These are phyloP conservation scores for Solanum virginianum DNA, from an alignment of 257 asterid genomes.

Conservation along the genomic window DNA sequence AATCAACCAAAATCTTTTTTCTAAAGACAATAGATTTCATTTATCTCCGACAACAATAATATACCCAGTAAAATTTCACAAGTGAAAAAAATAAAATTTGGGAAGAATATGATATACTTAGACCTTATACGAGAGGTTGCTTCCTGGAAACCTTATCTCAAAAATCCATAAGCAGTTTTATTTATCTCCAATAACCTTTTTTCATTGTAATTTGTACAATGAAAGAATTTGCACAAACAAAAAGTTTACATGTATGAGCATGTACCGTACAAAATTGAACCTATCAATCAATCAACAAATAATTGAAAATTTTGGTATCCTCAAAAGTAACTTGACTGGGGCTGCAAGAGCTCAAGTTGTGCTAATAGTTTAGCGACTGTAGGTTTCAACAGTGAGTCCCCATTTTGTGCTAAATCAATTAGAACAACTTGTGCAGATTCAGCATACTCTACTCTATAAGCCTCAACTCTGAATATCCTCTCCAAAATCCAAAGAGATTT, in stretches of 20 bases:
- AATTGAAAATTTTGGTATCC: not conserved
- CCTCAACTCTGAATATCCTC: constrained; percentile 44
- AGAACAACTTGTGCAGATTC: constrained; percentile 53
- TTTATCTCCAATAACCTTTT: not conserved
- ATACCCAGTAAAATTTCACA: too few species aligned
- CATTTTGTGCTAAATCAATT: constrained; percentile 64
- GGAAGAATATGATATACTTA: too few species aligned
- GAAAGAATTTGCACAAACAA: not conserved
- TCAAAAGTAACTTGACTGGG: constrained; percentile 67
- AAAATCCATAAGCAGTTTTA: too few species aligned
- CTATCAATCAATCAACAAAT: not conserved
- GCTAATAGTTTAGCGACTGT: constrained; percentile 62
- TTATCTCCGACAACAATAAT: not conserved
- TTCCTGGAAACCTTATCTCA: too few species aligned
- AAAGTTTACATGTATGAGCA: not conserved
- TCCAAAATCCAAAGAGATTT: constrained; percentile 69
- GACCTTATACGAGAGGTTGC: too few species aligned
- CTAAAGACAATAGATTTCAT: not conserved
- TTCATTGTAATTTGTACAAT: not conserved
- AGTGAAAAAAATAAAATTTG: too few species aligned
- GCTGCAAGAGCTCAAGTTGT: constrained; percentile 67
- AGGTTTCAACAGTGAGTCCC: constrained; percentile 53
- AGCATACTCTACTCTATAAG: constrained; percentile 34
- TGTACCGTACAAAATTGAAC: not conserved
- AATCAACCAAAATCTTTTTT: too few species aligned